Conservation (phyloP, 345 rosid genomes). For the Brassica juncea region DNA sequence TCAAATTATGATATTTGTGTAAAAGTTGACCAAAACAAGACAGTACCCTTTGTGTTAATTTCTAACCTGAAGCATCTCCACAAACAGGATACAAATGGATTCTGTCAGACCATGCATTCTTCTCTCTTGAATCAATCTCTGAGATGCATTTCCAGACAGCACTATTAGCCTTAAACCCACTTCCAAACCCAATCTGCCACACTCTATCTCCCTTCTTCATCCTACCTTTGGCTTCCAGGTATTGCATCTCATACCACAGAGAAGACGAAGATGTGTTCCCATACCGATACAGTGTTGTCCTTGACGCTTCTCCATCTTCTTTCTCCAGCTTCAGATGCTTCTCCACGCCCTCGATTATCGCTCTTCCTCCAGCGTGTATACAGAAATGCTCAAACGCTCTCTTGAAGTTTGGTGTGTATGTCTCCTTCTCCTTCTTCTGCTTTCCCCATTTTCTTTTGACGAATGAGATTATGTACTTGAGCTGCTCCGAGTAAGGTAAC, state of each 20-base stretch:
- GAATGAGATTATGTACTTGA: neutral
- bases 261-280: slow-evolving; percentile 3
- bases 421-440: neutral
- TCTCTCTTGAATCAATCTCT: neutral
- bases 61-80: neutral
- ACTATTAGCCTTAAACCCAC: neutral
- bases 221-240: neutral
- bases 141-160: neutral
- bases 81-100: neutral
- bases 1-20: neutral
- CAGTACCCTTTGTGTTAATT: neutral
- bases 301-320: neutral
- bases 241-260: neutral
- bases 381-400: neutral
- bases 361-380: neutral
- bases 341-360: neutral
- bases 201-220: neutral
- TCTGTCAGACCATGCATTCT: neutral
- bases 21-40: neutral
- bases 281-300: neutral
- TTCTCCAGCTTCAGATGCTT: neutral
- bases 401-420: neutral
- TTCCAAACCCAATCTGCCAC: neutral
- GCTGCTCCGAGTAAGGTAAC: neutral
- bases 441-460: neutral